Percentiles rank a stretch among this genome's conserved stretches.
Evolutionary conservation across 495 filamentous ascomycete genomes (phyloP).

Genomic region (Elasticomyces elasticus): DNA sequence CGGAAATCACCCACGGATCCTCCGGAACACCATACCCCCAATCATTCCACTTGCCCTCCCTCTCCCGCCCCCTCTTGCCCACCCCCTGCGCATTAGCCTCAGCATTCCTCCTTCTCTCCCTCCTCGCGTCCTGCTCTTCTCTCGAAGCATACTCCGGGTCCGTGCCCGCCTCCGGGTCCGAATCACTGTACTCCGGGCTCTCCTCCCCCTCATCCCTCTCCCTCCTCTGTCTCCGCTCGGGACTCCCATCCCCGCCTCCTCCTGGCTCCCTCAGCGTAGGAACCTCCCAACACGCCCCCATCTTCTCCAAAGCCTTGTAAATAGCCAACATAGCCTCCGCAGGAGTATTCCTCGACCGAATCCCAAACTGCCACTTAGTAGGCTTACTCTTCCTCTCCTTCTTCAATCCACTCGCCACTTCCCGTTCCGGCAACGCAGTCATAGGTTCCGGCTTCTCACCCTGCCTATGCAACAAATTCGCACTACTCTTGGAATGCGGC

Average conservation of each 20-base stretch:
- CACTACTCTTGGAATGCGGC: slow-evolving; percentile 50
- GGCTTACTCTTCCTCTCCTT: slow-evolving; percentile 43
- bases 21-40: slow-evolving; percentile 68
- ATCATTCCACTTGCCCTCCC: slow-evolving; percentile 29
- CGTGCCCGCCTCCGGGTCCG: slow-evolving; percentile 24
- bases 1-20: slow-evolving; percentile 92
- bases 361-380: slow-evolving; percentile 95
- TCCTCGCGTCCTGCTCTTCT: slow-evolving; percentile 13
- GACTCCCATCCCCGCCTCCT: slow-evolving; percentile 25
- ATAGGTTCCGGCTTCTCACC: slow-evolving; percentile 57
- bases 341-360: slow-evolving; percentile 83
- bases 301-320: slow-evolving; percentile 76
- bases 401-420: no score
- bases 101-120: background rate
- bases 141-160: slow-evolving; percentile 19
- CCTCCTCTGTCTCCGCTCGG: background rate
- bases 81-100: background rate
- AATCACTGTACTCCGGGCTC: slow-evolving; percentile 21
- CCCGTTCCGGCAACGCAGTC: slow-evolving; percentile 32
- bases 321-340: slow-evolving; percentile 89
- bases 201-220: slow-evolving; percentile 16
- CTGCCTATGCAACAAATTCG: slow-evolving; percentile 52
- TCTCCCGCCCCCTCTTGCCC: slow-evolving; percentile 11
- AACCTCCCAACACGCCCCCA: slow-evolving; percentile 78
- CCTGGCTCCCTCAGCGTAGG: slow-evolving; percentile 31